These are phyloP conservation scores for Davidsoniella australis DNA, from an alignment of 2,329 filamentous ascomycete species.

Conservation along the genomic window DNA sequence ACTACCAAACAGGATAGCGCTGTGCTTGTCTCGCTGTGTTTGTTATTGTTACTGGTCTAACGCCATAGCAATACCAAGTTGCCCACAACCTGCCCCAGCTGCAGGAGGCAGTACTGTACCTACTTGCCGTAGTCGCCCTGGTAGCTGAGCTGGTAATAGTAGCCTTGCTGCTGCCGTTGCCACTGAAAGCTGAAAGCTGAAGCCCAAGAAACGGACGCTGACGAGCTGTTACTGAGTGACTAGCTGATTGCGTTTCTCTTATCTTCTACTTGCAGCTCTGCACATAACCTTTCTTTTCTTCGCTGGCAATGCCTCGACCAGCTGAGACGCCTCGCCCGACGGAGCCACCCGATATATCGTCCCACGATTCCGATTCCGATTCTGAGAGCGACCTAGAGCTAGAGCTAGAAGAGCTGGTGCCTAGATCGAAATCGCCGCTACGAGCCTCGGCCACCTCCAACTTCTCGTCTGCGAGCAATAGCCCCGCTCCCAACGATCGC, in stretches of 20 bases:
- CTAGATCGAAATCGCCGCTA: conserved; percentile 22
- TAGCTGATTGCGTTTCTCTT: not conserved
- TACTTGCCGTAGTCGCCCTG: no score
- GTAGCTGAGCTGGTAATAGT: no score
- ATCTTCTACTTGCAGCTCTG: not conserved
- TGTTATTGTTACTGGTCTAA: no score
- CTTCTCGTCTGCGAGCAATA: conserved; percentile 16
- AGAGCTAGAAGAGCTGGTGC: conserved; percentile 66
- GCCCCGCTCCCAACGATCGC: conserved; percentile 17
- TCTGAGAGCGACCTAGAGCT: conserved; percentile 55
- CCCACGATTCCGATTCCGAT: conserved; percentile 29
- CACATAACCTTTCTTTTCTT: not conserved
- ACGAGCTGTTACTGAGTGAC: not conserved
- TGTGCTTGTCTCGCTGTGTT: no score
- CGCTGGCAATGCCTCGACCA: conserved; percentile 37
- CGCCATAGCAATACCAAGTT: no score
- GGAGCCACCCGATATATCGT: conserved; percentile 45
- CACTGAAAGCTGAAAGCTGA: not conserved
- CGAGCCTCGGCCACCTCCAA: conserved; percentile 22
- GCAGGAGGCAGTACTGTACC: no score
- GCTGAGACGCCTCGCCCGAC: conserved; percentile 28
- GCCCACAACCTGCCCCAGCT: no score
- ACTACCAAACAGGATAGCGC: no score
- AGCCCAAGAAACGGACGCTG: not conserved
- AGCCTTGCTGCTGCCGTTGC: no score